Evolutionary conservation across 192 early-diverging fungal genomes (phyloP).

Genomic region (Lobosporangium transversale): DNA sequence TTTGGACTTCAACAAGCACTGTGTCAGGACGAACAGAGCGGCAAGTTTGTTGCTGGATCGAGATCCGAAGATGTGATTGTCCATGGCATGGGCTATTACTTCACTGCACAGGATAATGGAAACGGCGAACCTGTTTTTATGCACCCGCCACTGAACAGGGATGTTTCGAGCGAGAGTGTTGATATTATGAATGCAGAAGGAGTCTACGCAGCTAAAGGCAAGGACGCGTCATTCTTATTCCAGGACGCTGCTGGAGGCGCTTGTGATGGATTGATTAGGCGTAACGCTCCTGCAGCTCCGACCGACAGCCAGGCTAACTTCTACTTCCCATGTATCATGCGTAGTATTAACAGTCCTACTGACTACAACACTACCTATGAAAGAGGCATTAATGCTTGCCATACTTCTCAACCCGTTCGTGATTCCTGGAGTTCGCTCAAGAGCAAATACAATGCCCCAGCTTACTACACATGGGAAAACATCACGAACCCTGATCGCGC

Average conservation of each 20-base stretch:
- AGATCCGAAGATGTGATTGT: constrained; percentile 66
- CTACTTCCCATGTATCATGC: constrained; percentile 73
- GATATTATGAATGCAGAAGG: constrained; percentile 64
- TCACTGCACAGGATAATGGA: constrained; percentile 53
- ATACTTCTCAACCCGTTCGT: constrained; percentile 59
- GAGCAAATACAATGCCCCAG: constrained; percentile 57
- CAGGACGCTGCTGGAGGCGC: constrained; percentile 69
- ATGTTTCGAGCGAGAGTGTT: constrained; percentile 24
- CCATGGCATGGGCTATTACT: constrained; percentile 70
- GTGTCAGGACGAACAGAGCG: constrained; percentile 52
- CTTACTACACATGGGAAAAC: constrained; percentile 70
- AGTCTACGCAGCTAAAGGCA: constrained; percentile 67
- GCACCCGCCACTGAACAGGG: constrained; percentile 53
- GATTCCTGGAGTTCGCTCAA: constrained; percentile 55
- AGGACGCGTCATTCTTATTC: constrained; percentile 80
- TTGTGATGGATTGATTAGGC: constrained; percentile 60
- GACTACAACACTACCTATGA: constrained; percentile 56
- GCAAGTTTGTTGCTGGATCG: constrained; percentile 57
- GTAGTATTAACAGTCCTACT: constrained; percentile 55
- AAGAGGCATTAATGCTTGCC: constrained; percentile 64
- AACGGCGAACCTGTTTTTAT: constrained; percentile 53
- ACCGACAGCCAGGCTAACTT: constrained; percentile 36
- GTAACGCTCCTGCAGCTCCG: constrained; percentile 19
- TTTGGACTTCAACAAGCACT: constrained; percentile 71
- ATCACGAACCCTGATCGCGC: constrained; percentile 50